Conservation (phyloP, 805 yeast genomes). For the Kregervanrija delftensis region DNA sequence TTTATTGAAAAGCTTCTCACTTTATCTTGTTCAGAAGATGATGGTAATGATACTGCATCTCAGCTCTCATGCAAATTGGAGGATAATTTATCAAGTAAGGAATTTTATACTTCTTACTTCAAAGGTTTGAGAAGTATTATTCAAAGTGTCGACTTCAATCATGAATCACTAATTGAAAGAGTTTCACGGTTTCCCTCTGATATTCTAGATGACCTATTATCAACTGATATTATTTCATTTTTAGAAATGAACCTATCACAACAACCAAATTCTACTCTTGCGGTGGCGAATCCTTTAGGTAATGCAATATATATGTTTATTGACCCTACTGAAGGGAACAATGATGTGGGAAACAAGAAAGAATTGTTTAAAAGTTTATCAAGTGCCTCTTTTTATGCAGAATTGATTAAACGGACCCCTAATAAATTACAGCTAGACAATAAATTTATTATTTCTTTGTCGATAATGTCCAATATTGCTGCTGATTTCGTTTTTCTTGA, state of each 20-base stretch:
- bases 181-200: no score
- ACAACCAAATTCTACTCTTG: neutral
- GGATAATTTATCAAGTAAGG: no score
- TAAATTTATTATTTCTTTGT: slow-evolving; percentile 28
- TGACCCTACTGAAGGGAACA: slow-evolving; percentile 1
- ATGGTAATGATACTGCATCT: neutral
- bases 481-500: slow-evolving; percentile 8
- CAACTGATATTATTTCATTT: neutral
- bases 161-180: no score
- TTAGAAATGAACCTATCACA: neutral
- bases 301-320: slow-evolving; percentile 13
- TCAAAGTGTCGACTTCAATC: no score
- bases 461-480: slow-evolving; percentile 31
- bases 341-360: no score
- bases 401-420: neutral
- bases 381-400: slow-evolving; percentile 4
- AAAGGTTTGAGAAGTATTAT: no score
- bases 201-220: no score
- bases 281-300: slow-evolving; percentile 20
- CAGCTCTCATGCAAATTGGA: neutral
- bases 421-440: slow-evolving; percentile 2
- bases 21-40: no score
- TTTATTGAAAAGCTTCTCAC: slow-evolving; percentile 16
- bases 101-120: no score
- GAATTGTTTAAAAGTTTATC: no score